Conservation (phyloP, 495 filamentous ascomycete species). For the Rusavskia elegans region DNA sequence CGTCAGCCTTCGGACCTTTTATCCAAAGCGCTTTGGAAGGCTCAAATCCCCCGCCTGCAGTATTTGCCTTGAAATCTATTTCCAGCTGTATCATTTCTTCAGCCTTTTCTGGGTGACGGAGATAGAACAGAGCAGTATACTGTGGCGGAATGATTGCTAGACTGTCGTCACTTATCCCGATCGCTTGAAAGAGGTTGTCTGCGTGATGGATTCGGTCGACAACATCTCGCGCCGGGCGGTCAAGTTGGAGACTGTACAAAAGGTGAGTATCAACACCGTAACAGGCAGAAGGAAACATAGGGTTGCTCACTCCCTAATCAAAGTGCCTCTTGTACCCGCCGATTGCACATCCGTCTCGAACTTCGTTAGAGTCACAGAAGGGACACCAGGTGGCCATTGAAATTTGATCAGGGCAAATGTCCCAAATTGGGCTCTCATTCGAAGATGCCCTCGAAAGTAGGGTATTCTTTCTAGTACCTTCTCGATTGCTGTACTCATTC, state of each 20-base stretch:
- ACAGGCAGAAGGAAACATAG: not conserved
- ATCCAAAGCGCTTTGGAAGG: conserved; percentile 9
- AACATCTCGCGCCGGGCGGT: conserved; percentile 11
- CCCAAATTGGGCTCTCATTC: conserved; percentile 43
- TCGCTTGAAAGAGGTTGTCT: conserved; percentile 26
- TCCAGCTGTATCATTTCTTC: conserved; percentile 21
- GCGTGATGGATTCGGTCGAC: conserved; percentile 17
- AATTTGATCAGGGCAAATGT: conserved; percentile 32
- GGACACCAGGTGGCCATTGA: conserved; percentile 17
- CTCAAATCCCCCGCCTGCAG: conserved; percentile 3
- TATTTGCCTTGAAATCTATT: conserved; percentile 4
- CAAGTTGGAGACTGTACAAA: conserved; percentile 4
- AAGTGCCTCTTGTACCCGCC: conserved; percentile 21
- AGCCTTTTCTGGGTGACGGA: conserved; percentile 15
- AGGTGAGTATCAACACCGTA: not conserved
- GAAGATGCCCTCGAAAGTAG: conserved; percentile 23
- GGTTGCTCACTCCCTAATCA: conserved; percentile 24
- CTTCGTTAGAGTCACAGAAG: conserved; percentile 27
- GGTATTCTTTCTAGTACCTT: conserved; percentile 19
- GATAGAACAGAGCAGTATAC: conserved; percentile 28
- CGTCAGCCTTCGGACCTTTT: conserved; percentile 1
- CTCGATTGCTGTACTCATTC: conserved; percentile 16
- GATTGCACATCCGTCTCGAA: conserved; percentile 30
- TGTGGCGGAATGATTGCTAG: conserved; percentile 13
- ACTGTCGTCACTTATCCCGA: conserved; percentile 15